Evolutionary conservation across 495 filamentous ascomycete species (phyloP).

Genomic region (Lepraria neglecta): DNA sequence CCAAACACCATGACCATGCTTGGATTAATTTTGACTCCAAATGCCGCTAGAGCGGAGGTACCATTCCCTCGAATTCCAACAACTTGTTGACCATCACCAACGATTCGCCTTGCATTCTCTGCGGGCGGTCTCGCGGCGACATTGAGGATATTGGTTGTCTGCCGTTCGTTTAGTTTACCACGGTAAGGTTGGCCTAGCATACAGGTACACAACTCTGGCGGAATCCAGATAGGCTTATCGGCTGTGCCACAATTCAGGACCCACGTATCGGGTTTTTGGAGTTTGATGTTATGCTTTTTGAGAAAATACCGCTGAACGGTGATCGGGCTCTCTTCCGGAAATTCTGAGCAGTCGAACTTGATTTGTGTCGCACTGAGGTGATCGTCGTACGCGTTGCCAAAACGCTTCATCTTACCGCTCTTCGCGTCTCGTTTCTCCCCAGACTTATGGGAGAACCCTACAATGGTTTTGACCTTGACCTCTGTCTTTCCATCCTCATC

Average conservation of each 20-base stretch:
- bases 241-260: slow-evolving; percentile 61
- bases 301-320: slow-evolving; percentile 7
- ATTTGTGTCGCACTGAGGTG: background rate
- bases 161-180: slow-evolving; percentile 47
- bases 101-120: slow-evolving; percentile 61
- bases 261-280: background rate
- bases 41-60: slow-evolving; percentile 29
- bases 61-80: slow-evolving; percentile 50
- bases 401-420: background rate
- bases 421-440: background rate
- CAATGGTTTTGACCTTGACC: slow-evolving; percentile 11
- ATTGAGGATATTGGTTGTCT: slow-evolving; percentile 57
- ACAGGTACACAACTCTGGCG: slow-evolving; percentile 59
- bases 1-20: slow-evolving; percentile 59
- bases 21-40: slow-evolving; percentile 50
- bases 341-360: slow-evolving; percentile 5
- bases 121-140: slow-evolving; percentile 63
- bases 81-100: slow-evolving; percentile 45
- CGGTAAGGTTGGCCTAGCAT: slow-evolving; percentile 58
- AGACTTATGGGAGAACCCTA: slow-evolving; percentile 4
- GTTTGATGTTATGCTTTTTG: background rate
- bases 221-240: slow-evolving; percentile 55
- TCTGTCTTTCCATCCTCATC: background rate
- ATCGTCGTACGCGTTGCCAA: background rate
- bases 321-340: background rate